Evolutionary conservation across 768 basidiomycete genomes (phyloP), one percentile per base, ranked within the genome.

Genomic region (Leccinum longicurvipes): DNA sequence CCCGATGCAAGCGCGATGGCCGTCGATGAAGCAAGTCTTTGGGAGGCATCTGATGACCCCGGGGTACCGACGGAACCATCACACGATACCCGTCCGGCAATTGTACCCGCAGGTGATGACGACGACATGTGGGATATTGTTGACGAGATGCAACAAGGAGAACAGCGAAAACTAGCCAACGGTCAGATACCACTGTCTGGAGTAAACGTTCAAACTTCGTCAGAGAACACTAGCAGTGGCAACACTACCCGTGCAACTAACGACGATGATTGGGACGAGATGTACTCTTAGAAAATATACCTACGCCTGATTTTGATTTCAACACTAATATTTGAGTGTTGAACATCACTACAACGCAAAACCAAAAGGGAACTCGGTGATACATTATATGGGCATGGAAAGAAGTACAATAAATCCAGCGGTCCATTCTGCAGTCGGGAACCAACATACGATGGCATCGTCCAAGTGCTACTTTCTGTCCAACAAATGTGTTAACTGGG

Each of bases 91-190:
- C 42, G 34, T 3, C 39, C 51, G 6, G 23, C 54, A 19, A 32
- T 59, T 45, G 32, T 29, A 39, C 50, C 51, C 2, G 53, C 34
- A 23, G 67, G 73, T 15, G 80, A 82, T 6, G 84, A 87, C 31
- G 82, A 83, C 41, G 88, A 89, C 6, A 81, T 90, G 79, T 91
- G 91, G 85, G 80, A 84, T 60, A 76, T 86, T 41, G 72, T 89
- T 51, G 64, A 79, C 39, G 83, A 88, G 64, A 70, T 83, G 31
- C 84, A 83, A 67, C 66, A 57, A 57, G 63, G 45, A 17, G 54
- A 54, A 27, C 56, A 41, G 44, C 54, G 55, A 6, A 60, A 48
- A 46, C 25, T 36, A 14, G 19, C 31, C 47, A 36, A 54, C 34
- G 32, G 47, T 8, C 65, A 58, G 36, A 60, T 65, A 58, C 63